Conservation (phyloP, 495 filamentous ascomycete genomes). For the Ramalina peruviana region DNA sequence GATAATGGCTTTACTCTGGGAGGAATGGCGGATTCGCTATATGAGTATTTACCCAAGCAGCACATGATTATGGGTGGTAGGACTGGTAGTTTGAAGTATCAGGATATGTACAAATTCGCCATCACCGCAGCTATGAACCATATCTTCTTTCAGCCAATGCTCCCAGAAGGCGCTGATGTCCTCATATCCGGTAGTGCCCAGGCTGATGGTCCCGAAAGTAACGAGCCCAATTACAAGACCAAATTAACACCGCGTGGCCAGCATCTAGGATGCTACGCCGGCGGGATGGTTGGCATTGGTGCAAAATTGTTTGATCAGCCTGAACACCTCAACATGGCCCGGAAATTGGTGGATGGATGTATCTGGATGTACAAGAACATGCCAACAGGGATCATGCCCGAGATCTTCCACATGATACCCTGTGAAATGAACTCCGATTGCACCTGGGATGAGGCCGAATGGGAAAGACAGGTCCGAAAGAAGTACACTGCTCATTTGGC, state of each 20-base stretch:
- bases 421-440: constrained; percentile 35
- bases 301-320: constrained; percentile 44
- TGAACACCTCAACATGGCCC: constrained; percentile 39
- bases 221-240: background rate
- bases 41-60: constrained; percentile 93
- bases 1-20: constrained; percentile 59
- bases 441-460: constrained; percentile 40
- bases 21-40: constrained; percentile 79
- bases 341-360: constrained; percentile 42
- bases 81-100: constrained; percentile 50
- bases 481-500: background rate
- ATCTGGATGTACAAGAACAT: constrained; percentile 45
- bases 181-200: constrained; percentile 53
- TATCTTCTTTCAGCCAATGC: constrained; percentile 72
- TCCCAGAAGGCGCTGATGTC: constrained; percentile 57
- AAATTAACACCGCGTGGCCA: constrained; percentile 29
- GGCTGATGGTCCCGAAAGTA: constrained; percentile 13
- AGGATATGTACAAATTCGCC: constrained; percentile 60
- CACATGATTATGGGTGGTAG: constrained; percentile 64
- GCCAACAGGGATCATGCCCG: constrained; percentile 48
- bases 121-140: constrained; percentile 57
- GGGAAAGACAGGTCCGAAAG: constrained; percentile 20
- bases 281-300: constrained; percentile 46
- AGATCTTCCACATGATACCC: constrained; percentile 37
- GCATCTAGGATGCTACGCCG: constrained; percentile 48